Evolutionary conservation across 805 yeast species (phyloP), one percentile per base, ranked within the genome.

Genomic region (Starmerella sp.): DNA sequence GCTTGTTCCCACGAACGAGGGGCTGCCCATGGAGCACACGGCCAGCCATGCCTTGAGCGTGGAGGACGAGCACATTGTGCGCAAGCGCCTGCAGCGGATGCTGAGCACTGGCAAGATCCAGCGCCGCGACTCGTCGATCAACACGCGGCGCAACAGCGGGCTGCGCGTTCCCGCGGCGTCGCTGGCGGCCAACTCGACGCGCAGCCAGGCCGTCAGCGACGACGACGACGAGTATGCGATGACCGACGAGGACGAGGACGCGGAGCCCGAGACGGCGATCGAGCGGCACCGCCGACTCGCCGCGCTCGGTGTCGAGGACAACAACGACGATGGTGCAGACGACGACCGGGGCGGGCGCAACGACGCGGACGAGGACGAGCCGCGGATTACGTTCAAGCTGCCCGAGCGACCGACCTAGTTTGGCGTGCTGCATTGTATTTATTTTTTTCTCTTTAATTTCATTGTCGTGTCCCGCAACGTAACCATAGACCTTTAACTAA

Each of bases 221-320:
- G 59, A 52, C 59, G 56, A 53, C 17, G 56, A 51, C 17, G 56
- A 51, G 10, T 53, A 48, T 10, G 69, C 62, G 7, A 67, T 56
- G 3, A 59, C 57, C 8, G 65, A 58, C 28, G 62, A 55, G 13
- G 69, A 65, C 8, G 68, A 65, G 3, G 68, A 63, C 8, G 69
- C 63, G 13, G 73, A 63, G 10, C 69, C 67, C 3, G 90, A 84
- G 65, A 82, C 88, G 0, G 83, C 74, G n/a, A 79, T 81, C 29
- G 90, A 84, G 66, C 75, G 78, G 54, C 72, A 73, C 41, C 76
- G 90, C 62, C 74, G 90, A 56, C 67, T 84, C 42, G 71, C 75
- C 6, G 75, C 66, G 38, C 57, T 64, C 57, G 73, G 67, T 45
- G 51, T 71, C 38, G 66, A 51, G 5, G 65, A 57, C 17, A 44